These are phyloP conservation scores for Trypanosoma cruzi DNA, from an alignment of 208 protist genomes.

Conservation along the genomic window DNA sequence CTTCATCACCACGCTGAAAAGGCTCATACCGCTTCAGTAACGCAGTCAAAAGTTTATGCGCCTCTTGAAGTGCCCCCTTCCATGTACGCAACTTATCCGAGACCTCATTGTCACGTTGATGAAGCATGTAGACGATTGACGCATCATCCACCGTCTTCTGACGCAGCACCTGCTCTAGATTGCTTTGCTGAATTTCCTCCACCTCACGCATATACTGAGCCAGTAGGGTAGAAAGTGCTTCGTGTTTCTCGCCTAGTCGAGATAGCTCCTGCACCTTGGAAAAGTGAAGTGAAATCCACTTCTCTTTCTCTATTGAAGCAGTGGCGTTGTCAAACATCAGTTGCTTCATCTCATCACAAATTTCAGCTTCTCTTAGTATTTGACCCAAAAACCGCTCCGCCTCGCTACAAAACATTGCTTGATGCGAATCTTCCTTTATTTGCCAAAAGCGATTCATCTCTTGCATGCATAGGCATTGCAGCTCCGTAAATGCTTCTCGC, in stretches of 20 bases:
- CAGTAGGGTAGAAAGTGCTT: constrained; percentile 4
- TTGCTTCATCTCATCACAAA: constrained; percentile 14
- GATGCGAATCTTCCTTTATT: neutral
- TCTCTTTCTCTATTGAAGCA: neutral
- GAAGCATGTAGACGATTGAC: constrained; percentile 18
- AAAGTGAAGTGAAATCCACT: neutral
- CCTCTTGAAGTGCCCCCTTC: constrained; percentile 20
- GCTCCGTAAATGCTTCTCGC: constrained; percentile 10
- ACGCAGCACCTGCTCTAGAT: constrained; percentile 4
- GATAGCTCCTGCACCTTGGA: constrained; percentile 7
- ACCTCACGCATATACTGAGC: constrained; percentile 7
- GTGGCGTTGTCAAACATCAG: constrained; percentile 1
- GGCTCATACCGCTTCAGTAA: constrained; percentile 32
- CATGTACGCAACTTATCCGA: constrained; percentile 14
- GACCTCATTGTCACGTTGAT: constrained; percentile 25
- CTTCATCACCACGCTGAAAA: constrained; percentile 30
- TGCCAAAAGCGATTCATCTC: neutral
- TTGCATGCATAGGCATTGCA: neutral
- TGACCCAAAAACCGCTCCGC: neutral
- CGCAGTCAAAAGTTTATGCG: constrained; percentile 21
- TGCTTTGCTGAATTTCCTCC: neutral
- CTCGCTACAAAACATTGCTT: neutral
- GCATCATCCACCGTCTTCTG: constrained; percentile 25
- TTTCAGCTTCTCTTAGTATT: neutral
- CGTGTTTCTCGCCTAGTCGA: constrained; percentile 7